Conservation (phyloP, 805 yeast genomes). For the Alloascoidea hylecoeti region DNA sequence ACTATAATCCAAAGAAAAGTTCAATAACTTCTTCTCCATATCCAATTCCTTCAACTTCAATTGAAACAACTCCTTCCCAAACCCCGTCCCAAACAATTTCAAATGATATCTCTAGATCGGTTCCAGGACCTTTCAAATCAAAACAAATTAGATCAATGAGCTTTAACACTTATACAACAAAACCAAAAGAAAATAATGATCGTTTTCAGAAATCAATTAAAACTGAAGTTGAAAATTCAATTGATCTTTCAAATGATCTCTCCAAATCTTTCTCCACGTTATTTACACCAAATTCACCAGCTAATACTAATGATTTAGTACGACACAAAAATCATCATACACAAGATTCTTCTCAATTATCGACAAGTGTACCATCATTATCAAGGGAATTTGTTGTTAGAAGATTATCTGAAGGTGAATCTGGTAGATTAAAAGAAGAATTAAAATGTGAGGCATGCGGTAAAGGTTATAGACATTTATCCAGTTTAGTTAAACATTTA, state of each 20-base stretch:
- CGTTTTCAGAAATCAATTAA: background rate
- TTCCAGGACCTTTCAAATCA: background rate
- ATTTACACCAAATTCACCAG: no score
- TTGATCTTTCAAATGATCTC: background rate
- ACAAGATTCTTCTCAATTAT: background rate
- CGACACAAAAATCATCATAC: background rate
- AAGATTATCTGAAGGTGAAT: slow-evolving; percentile 74
- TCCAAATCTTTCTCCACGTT: background rate
- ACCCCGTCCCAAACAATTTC: background rate
- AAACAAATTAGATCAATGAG: background rate
- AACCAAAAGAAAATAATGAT: background rate
- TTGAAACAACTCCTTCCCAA: background rate
- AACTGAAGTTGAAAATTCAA: background rate
- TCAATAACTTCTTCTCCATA: background rate
- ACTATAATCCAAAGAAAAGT: background rate
- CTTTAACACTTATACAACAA: background rate
- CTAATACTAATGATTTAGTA: no score
- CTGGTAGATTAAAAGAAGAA: slow-evolving; percentile 74
- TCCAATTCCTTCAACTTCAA: background rate
- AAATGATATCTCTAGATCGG: background rate
- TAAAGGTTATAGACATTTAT: slow-evolving; percentile 79
- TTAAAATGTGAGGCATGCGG: slow-evolving; percentile 86
- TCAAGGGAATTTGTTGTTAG: slow-evolving; percentile 64
- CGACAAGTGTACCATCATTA: background rate
- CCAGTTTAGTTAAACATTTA: slow-evolving; percentile 75